These are phyloP conservation scores for Colletotrichum cereale DNA, from an alignment of 2,329 filamentous ascomycete genomes.

Conservation along the genomic window DNA sequence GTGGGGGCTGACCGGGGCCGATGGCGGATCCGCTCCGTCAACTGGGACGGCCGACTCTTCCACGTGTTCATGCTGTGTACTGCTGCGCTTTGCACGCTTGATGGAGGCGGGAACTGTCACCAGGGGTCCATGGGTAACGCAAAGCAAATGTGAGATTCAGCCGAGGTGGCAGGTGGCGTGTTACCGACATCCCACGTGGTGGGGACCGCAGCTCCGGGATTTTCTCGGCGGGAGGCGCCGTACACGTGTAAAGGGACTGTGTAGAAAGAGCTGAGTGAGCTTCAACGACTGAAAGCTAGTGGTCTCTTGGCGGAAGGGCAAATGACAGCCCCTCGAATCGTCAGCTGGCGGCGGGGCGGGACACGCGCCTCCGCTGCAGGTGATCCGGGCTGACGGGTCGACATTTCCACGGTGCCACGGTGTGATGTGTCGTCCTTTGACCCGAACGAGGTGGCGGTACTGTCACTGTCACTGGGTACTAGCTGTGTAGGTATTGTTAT, in stretches of 20 bases:
- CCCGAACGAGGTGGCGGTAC: constrained; percentile 13
- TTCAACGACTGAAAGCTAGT: too few relatives aligned
- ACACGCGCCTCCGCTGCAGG: constrained; percentile 14
- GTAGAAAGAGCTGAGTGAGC: too few relatives aligned
- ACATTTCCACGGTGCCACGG: neutral
- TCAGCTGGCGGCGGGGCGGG: constrained; percentile 12
- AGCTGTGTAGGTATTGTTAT: too few relatives aligned
- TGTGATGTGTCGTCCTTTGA: constrained; percentile 21
- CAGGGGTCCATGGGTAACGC: neutral
- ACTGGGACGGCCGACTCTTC: neutral
- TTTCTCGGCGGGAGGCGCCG: neutral
- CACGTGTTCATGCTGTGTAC: too few relatives aligned
- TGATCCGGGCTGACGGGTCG: constrained; percentile 13
- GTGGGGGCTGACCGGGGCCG: neutral
- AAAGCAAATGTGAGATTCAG: neutral
- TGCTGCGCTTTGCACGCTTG: neutral
- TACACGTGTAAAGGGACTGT: too few relatives aligned
- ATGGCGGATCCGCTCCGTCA: neutral
- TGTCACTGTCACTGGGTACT: too few relatives aligned
- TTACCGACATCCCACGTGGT: constrained; percentile 9
- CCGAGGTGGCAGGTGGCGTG: constrained; percentile 2
- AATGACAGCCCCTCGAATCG: constrained; percentile 15
- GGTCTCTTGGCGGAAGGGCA: neutral
- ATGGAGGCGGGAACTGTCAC: neutral
- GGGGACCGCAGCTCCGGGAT: constrained; percentile 27